Conservation (phyloP, 108 stramenopile genomes). For the Skeletonema potamos region DNA sequence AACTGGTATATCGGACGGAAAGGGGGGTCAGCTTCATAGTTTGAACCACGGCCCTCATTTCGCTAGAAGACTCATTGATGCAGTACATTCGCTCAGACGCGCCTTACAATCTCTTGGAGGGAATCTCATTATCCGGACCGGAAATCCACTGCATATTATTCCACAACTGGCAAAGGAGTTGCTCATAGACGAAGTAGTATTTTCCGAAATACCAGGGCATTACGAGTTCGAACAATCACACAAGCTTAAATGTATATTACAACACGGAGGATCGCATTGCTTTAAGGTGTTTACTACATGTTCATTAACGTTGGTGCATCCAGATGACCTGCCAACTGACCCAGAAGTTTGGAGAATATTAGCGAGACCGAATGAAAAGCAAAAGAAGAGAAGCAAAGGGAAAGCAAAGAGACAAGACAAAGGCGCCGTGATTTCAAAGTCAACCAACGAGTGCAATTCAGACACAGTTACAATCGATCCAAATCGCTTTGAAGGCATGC, state of each 20-base stretch:
- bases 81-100: constrained; percentile 45
- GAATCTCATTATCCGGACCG: constrained; percentile 56
- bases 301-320: constrained; percentile 59
- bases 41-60: constrained; percentile 56
- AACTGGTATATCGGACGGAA: constrained; percentile 31
- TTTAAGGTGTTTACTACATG: constrained; percentile 33
- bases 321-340: constrained; percentile 54
- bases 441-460: background rate
- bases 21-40: constrained; percentile 17
- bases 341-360: constrained; percentile 44
- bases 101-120: constrained; percentile 38
- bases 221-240: constrained; percentile 48
- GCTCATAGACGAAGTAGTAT: constrained; percentile 46
- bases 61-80: constrained; percentile 39
- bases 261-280: background rate
- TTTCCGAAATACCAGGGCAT: constrained; percentile 58
- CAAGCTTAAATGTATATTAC: constrained; percentile 13
- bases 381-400: constrained; percentile 26
- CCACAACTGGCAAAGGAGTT: constrained; percentile 38
- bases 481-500: constrained; percentile 51
- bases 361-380: constrained; percentile 48
- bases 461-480: constrained; percentile 20
- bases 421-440: background rate
- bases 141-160: constrained; percentile 45
- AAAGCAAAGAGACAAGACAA: constrained; percentile 27